Evolutionary conservation across 768 basidiomycete species (phyloP), one percentile per base, ranked within the genome.

Genomic region (Calocybe indica): DNA sequence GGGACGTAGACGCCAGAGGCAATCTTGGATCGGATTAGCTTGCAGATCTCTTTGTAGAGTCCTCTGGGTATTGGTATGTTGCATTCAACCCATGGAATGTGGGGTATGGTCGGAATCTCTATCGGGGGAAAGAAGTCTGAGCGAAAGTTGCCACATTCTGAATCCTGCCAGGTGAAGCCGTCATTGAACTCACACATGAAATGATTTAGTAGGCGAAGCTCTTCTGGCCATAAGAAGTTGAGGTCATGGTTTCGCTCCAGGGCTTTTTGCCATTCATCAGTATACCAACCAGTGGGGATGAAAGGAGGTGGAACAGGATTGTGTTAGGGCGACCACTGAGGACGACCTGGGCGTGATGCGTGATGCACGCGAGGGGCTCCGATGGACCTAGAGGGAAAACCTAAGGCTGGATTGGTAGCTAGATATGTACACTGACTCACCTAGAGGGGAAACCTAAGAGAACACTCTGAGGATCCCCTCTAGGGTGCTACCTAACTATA

Each of bases 131-230:
- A 73, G 34, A 57, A 72, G 1, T 71, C 59, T 1, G 58, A 42
- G 0, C 46, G 40, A 22, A 73, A 71, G 0, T 39, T 37, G 0
- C 75, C 70, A 8, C 60, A 56, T 43, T 76, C 68, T 0, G 36
- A 6, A 7, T 74, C 65, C 2, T 63, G 48, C 71, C 68, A 77
- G 0, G 73, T 69, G 32, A 77, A 68, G 0, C 49, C 68, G 0
- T 51, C 7, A 28, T 73, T 54, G 3, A 70, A 62, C 11, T 47
- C 14, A 13, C 44, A 52, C 47, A 74, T 55, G 2, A 71, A 40
- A n/a, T 69, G 55, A 30, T 69, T 60, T 1, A 65, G 22, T 3
- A 73, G 48, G 6, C 56, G 57, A 4, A 51, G 48, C 39, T 73
- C 70, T 14, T 65, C 63, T 0, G 56, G 53, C 55, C 46, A 62